phyloP scores from a whole-genome alignment of 768 basidiomycete species.

The Termitomyces sp. region DNA sequence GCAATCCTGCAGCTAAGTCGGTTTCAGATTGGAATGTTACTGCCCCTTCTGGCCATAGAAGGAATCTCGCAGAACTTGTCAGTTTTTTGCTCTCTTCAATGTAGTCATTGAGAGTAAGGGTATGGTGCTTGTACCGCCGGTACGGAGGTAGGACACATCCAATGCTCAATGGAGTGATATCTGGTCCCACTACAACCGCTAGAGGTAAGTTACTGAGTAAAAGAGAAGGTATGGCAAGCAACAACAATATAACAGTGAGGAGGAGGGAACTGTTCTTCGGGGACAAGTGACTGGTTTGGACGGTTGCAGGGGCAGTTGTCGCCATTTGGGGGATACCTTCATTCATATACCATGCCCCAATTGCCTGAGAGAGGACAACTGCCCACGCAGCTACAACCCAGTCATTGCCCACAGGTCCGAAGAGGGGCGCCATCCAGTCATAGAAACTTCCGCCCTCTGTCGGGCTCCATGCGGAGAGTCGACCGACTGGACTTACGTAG shows the following conservation, averaged over 20 bases:
- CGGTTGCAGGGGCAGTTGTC: slow-evolving; percentile 10
- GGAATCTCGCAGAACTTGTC: slow-evolving; percentile 39
- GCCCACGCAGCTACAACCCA: slow-evolving; percentile 79
- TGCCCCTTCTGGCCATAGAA: slow-evolving; percentile 82
- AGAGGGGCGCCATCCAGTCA: slow-evolving; percentile 51
- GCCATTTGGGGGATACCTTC: slow-evolving; percentile 10
- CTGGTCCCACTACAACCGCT: slow-evolving; percentile 24
- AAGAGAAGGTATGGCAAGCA: slow-evolving; percentile 54
- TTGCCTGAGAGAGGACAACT: slow-evolving; percentile 48
- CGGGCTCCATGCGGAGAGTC: slow-evolving; percentile 69
- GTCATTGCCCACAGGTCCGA: slow-evolving; percentile 60
- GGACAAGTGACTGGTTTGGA: slow-evolving; percentile 10
- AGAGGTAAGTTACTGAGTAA: slow-evolving; percentile 33
- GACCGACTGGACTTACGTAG: slow-evolving; percentile 59
- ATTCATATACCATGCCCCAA: slow-evolving; percentile 56
- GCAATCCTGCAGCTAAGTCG: slow-evolving; percentile 47
- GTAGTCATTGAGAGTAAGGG: slow-evolving; percentile 50
- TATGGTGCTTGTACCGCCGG: slow-evolving; percentile 30
- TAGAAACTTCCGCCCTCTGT: slow-evolving; percentile 49
- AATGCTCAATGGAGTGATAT: slow-evolving; percentile 53
- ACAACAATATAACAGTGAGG: slow-evolving; percentile 34
- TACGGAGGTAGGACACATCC: slow-evolving; percentile 63
- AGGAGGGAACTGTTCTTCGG: slow-evolving; percentile 21
- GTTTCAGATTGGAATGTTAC: slow-evolving; percentile 50
- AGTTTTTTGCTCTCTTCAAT: slow-evolving; percentile 50